Conservation (phyloP, 2,329 filamentous ascomycete species). For the Septoria linicola region DNA sequence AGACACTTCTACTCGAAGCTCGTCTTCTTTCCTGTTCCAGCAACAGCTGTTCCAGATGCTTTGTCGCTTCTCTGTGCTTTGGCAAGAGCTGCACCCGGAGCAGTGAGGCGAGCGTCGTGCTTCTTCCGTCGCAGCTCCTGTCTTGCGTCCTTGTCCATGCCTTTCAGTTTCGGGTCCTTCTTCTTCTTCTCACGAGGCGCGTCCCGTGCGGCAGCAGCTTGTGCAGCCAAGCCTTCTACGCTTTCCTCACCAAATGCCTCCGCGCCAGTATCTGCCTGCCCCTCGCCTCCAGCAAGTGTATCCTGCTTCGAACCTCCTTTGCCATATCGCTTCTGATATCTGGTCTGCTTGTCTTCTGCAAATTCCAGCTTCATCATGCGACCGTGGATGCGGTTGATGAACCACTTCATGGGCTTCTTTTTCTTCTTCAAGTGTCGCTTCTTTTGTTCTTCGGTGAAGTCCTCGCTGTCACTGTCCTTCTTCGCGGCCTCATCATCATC, state of each 20-base stretch:
- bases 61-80: constrained; percentile 50
- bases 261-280: constrained; percentile 16
- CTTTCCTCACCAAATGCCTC: constrained; percentile 21
- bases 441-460: constrained; percentile 41
- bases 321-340: constrained; percentile 93
- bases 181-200: constrained; percentile 30
- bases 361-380: constrained; percentile 84
- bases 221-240: constrained; percentile 18
- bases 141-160: constrained; percentile 36
- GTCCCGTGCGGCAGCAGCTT: constrained; percentile 23
- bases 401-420: constrained; percentile 62
- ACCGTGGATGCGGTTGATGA: constrained; percentile 80
- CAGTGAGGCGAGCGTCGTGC: constrained; percentile 47
- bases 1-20: constrained; percentile 61
- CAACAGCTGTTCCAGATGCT: constrained; percentile 76
- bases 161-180: constrained; percentile 33
- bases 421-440: constrained; percentile 38
- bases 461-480: constrained; percentile 28
- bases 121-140: constrained; percentile 39
- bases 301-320: constrained; percentile 50
- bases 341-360: constrained; percentile 81
- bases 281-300: constrained; percentile 2
- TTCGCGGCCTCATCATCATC: constrained; percentile 54
- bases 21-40: constrained; percentile 74
- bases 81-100: constrained; percentile 46